Conservation (phyloP, 2,329 filamentous ascomycete genomes). For the Hypomyces rosellus region DNA sequence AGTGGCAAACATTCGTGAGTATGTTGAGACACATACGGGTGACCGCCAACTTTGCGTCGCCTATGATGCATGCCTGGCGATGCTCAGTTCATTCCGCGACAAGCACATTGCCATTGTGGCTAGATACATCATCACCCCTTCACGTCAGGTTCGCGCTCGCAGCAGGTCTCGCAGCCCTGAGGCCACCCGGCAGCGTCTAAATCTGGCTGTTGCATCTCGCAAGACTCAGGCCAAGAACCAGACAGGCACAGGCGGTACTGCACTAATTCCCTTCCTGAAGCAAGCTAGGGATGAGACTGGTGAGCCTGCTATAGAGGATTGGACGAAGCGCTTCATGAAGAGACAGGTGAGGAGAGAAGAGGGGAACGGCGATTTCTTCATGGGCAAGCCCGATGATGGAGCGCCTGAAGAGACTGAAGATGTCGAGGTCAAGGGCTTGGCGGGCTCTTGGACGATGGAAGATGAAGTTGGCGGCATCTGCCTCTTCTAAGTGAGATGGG, state of each 20-base stretch:
- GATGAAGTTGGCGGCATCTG: constrained; percentile 65
- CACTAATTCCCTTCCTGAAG: constrained; percentile 91
- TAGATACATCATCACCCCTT: constrained; percentile 89
- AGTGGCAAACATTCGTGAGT: constrained; percentile 83
- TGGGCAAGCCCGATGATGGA: constrained; percentile 44
- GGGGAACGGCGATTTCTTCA: constrained; percentile 51
- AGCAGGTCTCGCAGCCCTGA: constrained; percentile 54
- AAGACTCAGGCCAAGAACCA: constrained; percentile 52
- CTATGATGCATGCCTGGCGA: constrained; percentile 82
- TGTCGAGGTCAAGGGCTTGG: constrained; percentile 58
- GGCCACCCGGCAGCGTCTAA: constrained; percentile 43
- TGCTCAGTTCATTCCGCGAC: constrained; percentile 67
- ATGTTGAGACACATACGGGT: constrained; percentile 56
- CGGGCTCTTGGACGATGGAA: constrained; percentile 83
- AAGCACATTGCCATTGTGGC: constrained; percentile 96
- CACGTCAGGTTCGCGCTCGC: constrained; percentile 63
- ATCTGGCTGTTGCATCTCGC: constrained; percentile 56
- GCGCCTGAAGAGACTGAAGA: constrained; percentile 36
- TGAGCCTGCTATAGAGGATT: constrained; percentile 72
- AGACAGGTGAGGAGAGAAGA: constrained; percentile 39
- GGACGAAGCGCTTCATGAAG: constrained; percentile 54
- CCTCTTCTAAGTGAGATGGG: constrained; percentile 33
- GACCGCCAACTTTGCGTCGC: constrained; percentile 67
- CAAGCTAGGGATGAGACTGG: constrained; percentile 95
- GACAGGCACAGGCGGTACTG: constrained; percentile 87